Evolutionary conservation across 305 asterid species (phyloP), one percentile per base, ranked within the genome.

Genomic region (Rubia tinctorum): DNA sequence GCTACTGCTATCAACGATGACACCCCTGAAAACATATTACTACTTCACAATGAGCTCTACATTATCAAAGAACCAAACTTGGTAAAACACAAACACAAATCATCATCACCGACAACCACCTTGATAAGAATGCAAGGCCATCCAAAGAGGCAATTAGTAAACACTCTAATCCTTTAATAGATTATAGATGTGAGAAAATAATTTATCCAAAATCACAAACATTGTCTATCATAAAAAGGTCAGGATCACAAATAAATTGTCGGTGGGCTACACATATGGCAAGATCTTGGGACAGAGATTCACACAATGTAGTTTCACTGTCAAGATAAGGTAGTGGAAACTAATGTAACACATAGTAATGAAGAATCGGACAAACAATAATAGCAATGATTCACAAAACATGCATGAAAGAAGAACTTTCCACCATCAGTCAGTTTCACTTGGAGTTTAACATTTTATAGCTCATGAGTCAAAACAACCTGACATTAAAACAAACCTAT

Each of bases 391-490:
- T 74, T 47, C 20, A 75, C 40, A 8, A 44, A 78, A 79, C 84
- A 74, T 76, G 87, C 99, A 94, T 92, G 96, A 83, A 92, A 95
- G 93, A 96, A 95, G 86, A 95, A 92, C 66, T 80, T 85, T 43
- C 98, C 97, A 84, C 75, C 77, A 62, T 90, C 96, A 51, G 97
- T 82, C 80, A 82, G 91, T 84, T 85, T 87, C 82, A 86, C 88
- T 80, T 90, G 99, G 76, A 95, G 98, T 78, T 90, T 90, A 80
- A 88, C 93, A 83, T 84, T 88, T 82, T 88, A 93, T 22, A 96
- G 97, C 78, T 97, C 98, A 83, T 92, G 98, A 81, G 98, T 90
- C 89, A 95, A 85, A 79, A 97, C 96, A 73, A 92, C 96, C 99
- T 95, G 86, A 65, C 45, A 81, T 66, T 68, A 68, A 79, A 45